Evolutionary conservation across 2,329 filamentous ascomycete genomes (phyloP).

Genomic region (Aplosporella prunicola): DNA sequence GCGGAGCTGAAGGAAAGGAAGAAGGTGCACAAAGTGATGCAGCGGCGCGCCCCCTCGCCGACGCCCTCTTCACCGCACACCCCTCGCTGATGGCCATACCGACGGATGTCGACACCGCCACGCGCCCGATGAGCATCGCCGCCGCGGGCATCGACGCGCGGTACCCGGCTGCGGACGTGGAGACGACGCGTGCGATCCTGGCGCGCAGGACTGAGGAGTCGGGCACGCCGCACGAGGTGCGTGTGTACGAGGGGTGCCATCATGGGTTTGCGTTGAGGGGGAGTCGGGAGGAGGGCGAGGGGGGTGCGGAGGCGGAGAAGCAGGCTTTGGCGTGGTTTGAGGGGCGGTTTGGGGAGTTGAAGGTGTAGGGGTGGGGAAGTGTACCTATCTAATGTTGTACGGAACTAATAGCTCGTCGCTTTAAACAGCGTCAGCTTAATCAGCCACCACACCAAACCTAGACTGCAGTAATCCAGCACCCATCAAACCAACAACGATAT

Average conservation of each 20-base stretch:
- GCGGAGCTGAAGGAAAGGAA: not conserved
- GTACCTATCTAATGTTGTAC: too few relatives aligned
- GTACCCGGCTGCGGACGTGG: conserved; percentile 21
- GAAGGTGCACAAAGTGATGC: not conserved
- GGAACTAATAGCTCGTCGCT: too few relatives aligned
- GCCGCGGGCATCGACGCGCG: conserved; percentile 21
- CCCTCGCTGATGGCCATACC: conserved; percentile 25
- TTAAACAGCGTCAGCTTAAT: too few relatives aligned
- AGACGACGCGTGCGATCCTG: conserved; percentile 24
- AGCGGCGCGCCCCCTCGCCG: conserved; percentile 12
- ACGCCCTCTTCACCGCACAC: conserved; percentile 28
- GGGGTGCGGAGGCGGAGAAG: conserved; percentile 28
- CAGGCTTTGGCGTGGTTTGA: conserved; percentile 31
- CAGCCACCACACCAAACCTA: too few relatives aligned
- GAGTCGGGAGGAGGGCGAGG: conserved; percentile 20
- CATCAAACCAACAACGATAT: too few relatives aligned
- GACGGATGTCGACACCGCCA: conserved; percentile 24
- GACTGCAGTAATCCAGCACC: too few relatives aligned
- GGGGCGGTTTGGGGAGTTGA: conserved; percentile 21
- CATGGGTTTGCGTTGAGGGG: conserved; percentile 31
- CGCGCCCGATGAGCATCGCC: conserved; percentile 25
- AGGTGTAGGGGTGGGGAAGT: too few relatives aligned
- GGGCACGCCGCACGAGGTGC: conserved; percentile 22
- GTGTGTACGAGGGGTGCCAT: conserved; percentile 26
- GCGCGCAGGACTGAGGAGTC: conserved; percentile 16